A percentile compares a stretch with the other conserved stretches of the same genome.
Evolutionary conservation across 805 yeast species (phyloP).

Genomic region (Starmerella stigmatis): DNA sequence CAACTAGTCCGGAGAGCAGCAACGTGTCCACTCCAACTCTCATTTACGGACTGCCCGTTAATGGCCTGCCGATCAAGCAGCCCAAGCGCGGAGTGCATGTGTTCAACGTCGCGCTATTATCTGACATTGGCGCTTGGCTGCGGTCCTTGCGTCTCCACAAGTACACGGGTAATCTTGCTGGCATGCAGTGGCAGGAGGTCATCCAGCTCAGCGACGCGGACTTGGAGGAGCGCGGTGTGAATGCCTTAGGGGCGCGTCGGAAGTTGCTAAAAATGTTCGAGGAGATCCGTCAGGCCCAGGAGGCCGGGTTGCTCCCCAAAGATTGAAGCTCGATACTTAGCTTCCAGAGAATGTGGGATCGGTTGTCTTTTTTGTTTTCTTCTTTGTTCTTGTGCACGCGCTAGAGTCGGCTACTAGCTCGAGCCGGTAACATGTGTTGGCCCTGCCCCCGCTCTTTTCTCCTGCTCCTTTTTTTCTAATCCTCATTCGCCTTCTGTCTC

Average conservation of each 20-base stretch:
- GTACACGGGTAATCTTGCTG: conserved; percentile 74
- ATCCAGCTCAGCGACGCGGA: conserved; percentile 58
- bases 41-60: no score
- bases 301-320: conserved; percentile 26
- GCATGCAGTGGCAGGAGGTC: conserved; percentile 68
- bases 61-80: no score
- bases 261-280: conserved; percentile 86
- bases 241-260: conserved; percentile 91
- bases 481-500: no score
- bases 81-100: conserved; percentile 16
- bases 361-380: not conserved
- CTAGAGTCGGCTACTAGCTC: no score
- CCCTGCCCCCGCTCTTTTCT: no score
- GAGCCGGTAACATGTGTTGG: no score
- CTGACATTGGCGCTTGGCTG: conserved; percentile 85
- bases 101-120: conserved; percentile 34
- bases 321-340: not conserved
- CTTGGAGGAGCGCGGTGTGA: conserved; percentile 70
- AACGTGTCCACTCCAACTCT: no score
- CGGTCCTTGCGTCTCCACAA: conserved; percentile 83
- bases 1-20: no score
- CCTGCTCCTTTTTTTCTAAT: no score
- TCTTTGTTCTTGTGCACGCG: not conserved
- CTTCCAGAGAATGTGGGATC: no score
- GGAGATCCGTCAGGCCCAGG: conserved; percentile 54